These are phyloP conservation scores for Trifolium fragiferum DNA, from an alignment of 306 rosid species.

Conservation along the genomic window DNA sequence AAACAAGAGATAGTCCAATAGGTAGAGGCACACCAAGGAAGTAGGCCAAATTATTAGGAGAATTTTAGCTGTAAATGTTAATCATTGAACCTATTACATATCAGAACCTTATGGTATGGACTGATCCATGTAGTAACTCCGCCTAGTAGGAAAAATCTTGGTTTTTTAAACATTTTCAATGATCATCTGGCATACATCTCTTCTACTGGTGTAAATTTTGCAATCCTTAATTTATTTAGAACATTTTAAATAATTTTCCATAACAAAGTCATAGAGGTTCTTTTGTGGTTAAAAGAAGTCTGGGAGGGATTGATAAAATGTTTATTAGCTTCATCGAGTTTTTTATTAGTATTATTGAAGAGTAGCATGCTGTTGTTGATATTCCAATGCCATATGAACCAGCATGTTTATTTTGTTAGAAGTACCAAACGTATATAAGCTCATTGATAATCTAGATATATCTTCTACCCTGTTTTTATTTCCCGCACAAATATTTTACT, in stretches of 20 bases:
- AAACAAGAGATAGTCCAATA: neutral
- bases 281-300: constrained; percentile 17
- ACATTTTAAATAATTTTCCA: constrained; percentile 4
- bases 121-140: neutral
- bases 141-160: neutral
- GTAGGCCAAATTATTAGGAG: neutral
- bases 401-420: constrained; percentile 24
- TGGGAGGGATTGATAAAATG: constrained; percentile 5
- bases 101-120: neutral
- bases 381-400: constrained; percentile 23
- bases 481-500: constrained; percentile 1
- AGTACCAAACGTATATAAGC: constrained; percentile 19
- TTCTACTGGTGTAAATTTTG: constrained; percentile 6
- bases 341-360: neutral
- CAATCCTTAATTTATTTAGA: constrained; percentile 15
- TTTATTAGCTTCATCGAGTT: neutral
- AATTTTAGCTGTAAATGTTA: neutral
- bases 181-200: constrained; percentile 10
- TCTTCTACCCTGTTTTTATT: constrained; percentile 17
- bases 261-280: neutral
- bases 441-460: constrained; percentile 16
- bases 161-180: neutral
- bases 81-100: neutral
- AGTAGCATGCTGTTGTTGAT: constrained; percentile 20
- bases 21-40: neutral